A percentile compares a stretch with the other conserved stretches of the same genome.
phyloP scores from a whole-genome alignment of 768 basidiomycete genomes.

The Trametes meyenii region DNA sequence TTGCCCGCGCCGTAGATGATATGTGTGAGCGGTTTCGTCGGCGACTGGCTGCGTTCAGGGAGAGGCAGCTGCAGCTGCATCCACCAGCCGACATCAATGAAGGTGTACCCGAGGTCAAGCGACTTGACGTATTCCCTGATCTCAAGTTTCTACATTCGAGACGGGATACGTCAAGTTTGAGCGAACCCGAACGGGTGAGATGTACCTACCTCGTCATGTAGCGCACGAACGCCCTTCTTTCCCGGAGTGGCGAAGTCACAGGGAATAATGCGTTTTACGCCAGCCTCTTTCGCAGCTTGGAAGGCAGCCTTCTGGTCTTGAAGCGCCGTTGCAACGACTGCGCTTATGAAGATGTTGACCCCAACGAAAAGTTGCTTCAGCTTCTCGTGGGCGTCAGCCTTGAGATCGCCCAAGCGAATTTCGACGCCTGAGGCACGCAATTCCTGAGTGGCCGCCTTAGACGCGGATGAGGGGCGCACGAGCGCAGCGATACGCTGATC shows the following conservation, averaged over 20 bases:
- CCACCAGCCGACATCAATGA: constrained; percentile 40
- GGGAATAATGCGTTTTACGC: constrained; percentile 26
- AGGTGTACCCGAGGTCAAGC: constrained; percentile 32
- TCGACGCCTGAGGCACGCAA: constrained; percentile 19
- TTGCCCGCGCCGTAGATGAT: constrained; percentile 28
- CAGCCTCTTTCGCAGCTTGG: constrained; percentile 25
- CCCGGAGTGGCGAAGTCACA: constrained; percentile 25
- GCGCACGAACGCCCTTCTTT: constrained; percentile 11
- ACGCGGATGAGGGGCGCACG: constrained; percentile 10
- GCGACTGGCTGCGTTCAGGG: background rate
- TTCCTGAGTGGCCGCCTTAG: constrained; percentile 14
- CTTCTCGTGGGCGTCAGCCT: constrained; percentile 4
- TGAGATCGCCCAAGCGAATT: constrained; percentile 18
- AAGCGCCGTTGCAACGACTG: background rate
- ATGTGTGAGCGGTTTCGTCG: background rate
- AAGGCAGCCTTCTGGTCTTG: constrained; percentile 6
- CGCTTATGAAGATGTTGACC: constrained; percentile 23
- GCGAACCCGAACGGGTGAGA: background rate
- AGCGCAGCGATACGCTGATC: background rate
- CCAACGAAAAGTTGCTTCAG: constrained; percentile 21
- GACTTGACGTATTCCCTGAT: constrained; percentile 32
- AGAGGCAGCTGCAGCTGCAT: constrained; percentile 28
- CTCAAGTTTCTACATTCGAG: constrained; percentile 30
- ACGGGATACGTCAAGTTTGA: background rate
- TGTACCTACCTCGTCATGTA: constrained; percentile 10